Percentiles rank a stretch among this genome's conserved stretches.
Evolutionary conservation across 164 flowering plant species (phyloP).

Genomic region (Santalum album): DNA sequence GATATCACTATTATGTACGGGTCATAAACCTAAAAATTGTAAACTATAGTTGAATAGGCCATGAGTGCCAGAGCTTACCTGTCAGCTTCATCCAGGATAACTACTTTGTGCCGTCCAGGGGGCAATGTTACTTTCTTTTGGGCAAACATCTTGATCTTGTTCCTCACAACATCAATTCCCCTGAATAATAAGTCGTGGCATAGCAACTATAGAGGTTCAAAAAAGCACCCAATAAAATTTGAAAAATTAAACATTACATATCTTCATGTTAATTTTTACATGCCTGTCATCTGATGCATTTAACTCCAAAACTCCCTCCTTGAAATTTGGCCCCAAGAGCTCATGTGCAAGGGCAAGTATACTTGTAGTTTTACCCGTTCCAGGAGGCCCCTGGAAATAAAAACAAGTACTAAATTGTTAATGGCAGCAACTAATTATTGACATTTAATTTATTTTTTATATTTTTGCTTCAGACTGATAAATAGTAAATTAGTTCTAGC

Average conservation of each 20-base stretch:
- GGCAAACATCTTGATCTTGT: constrained; percentile 99
- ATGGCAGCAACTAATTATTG: too few species aligned
- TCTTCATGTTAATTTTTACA: neutral
- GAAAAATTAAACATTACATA: neutral
- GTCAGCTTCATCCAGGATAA: constrained; percentile 95
- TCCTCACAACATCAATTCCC: constrained; percentile 97
- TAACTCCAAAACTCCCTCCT: constrained; percentile 89
- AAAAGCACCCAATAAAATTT: neutral
- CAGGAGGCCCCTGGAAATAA: constrained; percentile 82
- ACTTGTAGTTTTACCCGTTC: constrained; percentile 96
- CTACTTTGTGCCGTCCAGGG: constrained; percentile 81
- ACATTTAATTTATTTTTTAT: too few species aligned
- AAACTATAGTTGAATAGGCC: neutral
- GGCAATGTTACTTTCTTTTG: constrained; percentile 93
- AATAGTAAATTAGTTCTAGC: too few species aligned
- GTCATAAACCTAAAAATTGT: too few species aligned
- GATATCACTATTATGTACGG: too few species aligned
- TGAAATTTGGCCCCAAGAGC: constrained; percentile 75
- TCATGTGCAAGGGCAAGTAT: constrained; percentile 96
- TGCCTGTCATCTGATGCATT: constrained; percentile 98
- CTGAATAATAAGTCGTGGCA: constrained; percentile 20
- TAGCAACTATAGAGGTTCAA: neutral
- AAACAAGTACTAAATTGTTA: neutral
- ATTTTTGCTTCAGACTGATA: too few species aligned
- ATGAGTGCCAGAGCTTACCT: constrained; percentile 34